phyloP scores from a whole-genome alignment of 768 basidiomycete genomes.

The Leccinellum albellum region DNA sequence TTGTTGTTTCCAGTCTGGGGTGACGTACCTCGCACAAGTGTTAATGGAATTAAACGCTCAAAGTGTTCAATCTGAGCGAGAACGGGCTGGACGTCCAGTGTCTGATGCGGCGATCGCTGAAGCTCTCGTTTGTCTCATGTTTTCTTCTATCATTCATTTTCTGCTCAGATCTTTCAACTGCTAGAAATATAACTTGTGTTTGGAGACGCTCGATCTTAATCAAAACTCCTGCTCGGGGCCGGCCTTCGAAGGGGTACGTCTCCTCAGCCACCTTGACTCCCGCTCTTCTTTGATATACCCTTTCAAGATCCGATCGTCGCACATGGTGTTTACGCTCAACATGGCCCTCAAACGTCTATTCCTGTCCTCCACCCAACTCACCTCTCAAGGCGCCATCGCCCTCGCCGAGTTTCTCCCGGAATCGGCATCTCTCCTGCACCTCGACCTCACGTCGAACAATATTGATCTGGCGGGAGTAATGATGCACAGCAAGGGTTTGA shows the following conservation, averaged over 20 bases:
- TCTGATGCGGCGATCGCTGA: conserved; percentile 82
- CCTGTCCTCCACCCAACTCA: conserved; percentile 76
- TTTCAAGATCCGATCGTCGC: conserved; percentile 71
- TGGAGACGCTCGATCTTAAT: conserved; percentile 69
- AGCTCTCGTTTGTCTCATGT: conserved; percentile 60
- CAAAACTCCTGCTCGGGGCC: conserved; percentile 79
- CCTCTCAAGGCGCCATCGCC: conserved; percentile 84
- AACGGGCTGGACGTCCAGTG: conserved; percentile 90
- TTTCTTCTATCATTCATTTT: background rate
- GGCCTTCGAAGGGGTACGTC: conserved; percentile 22
- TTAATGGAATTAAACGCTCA: conserved; percentile 94
- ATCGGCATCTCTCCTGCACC: conserved; percentile 82
- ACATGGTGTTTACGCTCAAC: conserved; percentile 91
- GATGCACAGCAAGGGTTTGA: conserved; percentile 57
- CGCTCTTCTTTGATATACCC: background rate
- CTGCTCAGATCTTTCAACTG: background rate
- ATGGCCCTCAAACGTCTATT: conserved; percentile 88
- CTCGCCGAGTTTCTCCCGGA: too few species aligned
- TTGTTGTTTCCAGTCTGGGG: conserved; percentile 53
- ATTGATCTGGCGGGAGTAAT: conserved; percentile 89
- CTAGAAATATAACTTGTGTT: conserved; percentile 89
- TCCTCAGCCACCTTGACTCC: background rate
- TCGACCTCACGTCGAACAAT: conserved; percentile 81
- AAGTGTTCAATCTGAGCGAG: conserved; percentile 90
- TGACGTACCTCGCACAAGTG: conserved; percentile 75